phyloP scores from a whole-genome alignment of 169 alveolate species.

The Perkinsus chesapeaki region DNA sequence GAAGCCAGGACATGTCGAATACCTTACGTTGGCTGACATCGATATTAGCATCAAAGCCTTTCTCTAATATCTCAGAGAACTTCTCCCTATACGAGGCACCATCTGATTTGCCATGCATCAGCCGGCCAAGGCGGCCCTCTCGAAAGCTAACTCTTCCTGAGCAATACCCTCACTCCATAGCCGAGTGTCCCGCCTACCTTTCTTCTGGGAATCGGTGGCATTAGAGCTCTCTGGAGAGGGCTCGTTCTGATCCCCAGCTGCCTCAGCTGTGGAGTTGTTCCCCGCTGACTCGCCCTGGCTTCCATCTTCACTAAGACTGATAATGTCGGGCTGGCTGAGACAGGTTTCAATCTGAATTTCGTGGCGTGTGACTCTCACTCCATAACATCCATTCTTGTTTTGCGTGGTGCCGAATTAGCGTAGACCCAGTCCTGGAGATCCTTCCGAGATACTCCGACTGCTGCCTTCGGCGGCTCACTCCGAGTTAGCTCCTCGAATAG shows the following conservation, averaged over 20 bases:
- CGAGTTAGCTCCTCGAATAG: not conserved
- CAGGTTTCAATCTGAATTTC: no score
- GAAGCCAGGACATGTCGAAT: not conserved
- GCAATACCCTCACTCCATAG: no score
- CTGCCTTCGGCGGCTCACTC: not conserved
- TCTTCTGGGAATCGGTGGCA: no score
- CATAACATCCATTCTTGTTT: not conserved
- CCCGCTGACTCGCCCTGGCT: no score
- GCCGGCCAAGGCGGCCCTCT: not conserved
- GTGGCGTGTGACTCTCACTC: no score
- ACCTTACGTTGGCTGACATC: not conserved
- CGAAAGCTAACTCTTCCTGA: no score
- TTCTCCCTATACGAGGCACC: not conserved
- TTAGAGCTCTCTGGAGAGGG: no score
- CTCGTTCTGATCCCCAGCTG: no score
- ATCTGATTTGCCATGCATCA: not conserved
- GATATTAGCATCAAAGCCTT: not conserved
- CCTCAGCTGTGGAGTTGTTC: no score
- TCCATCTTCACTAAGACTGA: not conserved
- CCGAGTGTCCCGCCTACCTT: no score
- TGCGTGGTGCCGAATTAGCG: not conserved
- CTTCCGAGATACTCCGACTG: not conserved
- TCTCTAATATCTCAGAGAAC: not conserved
- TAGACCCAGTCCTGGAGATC: not conserved
- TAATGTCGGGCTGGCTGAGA: not conserved